Base-by-base conservation (phyloP, 176 grass and related monocot species). In the Aechmea fasciata region DNA sequence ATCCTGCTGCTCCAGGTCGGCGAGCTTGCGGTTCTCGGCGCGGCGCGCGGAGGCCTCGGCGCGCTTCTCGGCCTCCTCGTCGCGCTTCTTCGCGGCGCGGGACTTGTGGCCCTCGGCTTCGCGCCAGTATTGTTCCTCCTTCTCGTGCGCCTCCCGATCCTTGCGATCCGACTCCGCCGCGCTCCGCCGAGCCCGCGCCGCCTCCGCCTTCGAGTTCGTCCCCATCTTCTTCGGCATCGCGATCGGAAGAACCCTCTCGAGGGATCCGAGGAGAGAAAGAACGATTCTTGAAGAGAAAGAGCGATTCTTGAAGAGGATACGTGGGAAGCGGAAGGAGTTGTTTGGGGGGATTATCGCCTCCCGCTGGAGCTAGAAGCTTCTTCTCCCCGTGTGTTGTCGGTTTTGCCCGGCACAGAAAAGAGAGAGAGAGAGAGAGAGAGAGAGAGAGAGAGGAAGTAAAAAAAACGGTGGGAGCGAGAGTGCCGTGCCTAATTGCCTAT, bases 211-310 rank as follows among this genome's bases (percentile, higher is more conserved):
- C 41, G 94, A 85, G 87, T 97, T 97, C 3, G 88, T 76, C 25
- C 94, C 89, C 94, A 97, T 92, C 94, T 99, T 99, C 87, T 93
- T 99, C 89, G 89, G 94, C 94, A 99, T 99, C 73, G 63, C 13
- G 62, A 19, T 73, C 70, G 28, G 18, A 25, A 54, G 59, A 41
- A 41, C 33, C 33, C 33, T 41, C 33, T 41, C 33, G 33, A 13
- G 15, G 20, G 49, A 25, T 11, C 15, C 14, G n/a, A 5, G 10
- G 64, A 49, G 76, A 64, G 48, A 50, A 50, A 3, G 57, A 13
- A 69, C 26, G 23, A 12, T 69, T 15, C 62, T 67, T 47, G 33
- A 41, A 41, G 33, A 41, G 5, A 50, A 50, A 3, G 57, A 13
- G 62, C 26, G 23, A 12, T 69, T 15, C 62, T 67, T 47, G 33